These are phyloP conservation scores for Phaeosphaeriaceae sp. DNA, from an alignment of 2,329 filamentous ascomycete genomes.

Conservation along the genomic window DNA sequence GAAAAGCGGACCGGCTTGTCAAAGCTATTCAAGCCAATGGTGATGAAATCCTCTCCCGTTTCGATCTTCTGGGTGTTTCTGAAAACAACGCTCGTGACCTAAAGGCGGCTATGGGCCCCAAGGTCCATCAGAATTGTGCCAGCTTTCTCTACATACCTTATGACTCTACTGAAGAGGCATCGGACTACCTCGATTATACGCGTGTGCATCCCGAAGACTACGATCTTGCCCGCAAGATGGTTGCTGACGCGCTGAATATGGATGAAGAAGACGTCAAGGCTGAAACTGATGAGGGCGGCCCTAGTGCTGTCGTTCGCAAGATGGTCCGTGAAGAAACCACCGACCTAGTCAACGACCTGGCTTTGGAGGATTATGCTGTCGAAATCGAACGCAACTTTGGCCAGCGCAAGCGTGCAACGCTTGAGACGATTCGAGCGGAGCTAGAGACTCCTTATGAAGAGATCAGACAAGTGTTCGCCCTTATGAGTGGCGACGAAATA, in stretches of 20 bases:
- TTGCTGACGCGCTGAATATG: constrained; percentile 91
- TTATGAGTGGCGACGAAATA: constrained; percentile 75
- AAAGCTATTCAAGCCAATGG: constrained; percentile 94
- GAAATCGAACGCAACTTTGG: constrained; percentile 93
- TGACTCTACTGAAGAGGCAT: constrained; percentile 78
- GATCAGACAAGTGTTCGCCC: constrained; percentile 78
- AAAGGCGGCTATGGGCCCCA: constrained; percentile 70
- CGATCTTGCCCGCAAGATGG: constrained; percentile 97
- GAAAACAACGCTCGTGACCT: constrained; percentile 65
- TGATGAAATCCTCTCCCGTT: constrained; percentile 80
- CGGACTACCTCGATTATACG: constrained; percentile 94
- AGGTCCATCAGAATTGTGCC: constrained; percentile 95
- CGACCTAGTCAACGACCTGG: constrained; percentile 93
- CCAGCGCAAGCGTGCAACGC: constrained; percentile 90
- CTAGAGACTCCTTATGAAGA: constrained; percentile 94
- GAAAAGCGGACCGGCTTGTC: constrained; percentile 83
- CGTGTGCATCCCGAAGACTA: constrained; percentile 98
- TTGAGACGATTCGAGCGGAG: constrained; percentile 95
- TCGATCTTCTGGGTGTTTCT: constrained; percentile 86
- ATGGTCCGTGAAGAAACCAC: constrained; percentile 94
- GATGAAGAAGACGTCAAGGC: constrained; percentile 98
- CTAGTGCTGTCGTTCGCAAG: constrained; percentile 89
- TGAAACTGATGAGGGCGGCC: constrained; percentile 87
- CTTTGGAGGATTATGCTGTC: constrained; percentile 95
- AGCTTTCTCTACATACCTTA: constrained; percentile 93